These are phyloP conservation scores for Tricholoma saponaceum DNA, from an alignment of 768 basidiomycete genomes.

Conservation along the genomic window DNA sequence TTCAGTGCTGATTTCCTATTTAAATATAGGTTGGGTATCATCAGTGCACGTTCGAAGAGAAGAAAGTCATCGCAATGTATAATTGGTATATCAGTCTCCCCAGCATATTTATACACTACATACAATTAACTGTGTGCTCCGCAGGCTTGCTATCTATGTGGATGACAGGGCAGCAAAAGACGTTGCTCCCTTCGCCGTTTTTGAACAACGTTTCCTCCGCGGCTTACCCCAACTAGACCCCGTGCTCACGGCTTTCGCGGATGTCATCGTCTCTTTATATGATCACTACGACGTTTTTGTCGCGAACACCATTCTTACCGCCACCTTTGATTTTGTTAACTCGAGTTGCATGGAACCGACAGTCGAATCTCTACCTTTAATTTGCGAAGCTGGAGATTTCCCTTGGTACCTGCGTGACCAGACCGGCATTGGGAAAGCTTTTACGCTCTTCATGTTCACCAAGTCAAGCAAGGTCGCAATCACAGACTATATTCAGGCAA, in stretches of 20 bases:
- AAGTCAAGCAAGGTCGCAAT: constrained; percentile 8
- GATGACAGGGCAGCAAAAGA: background rate
- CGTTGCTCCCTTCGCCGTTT: background rate
- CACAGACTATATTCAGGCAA: constrained; percentile 13
- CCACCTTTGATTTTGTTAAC: constrained; percentile 15
- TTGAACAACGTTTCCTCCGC: constrained; percentile 12
- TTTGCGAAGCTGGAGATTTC: constrained; percentile 7
- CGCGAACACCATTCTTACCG: constrained; percentile 15
- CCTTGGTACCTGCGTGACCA: constrained; percentile 18
- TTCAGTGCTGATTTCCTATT: background rate
- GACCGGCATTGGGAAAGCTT: constrained; percentile 14
- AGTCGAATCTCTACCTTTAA: constrained; percentile 6
- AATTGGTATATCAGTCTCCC: constrained; percentile 2
- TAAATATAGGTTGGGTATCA: constrained; percentile 2
- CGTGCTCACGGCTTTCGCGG: constrained; percentile 10
- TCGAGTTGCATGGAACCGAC: constrained; percentile 15
- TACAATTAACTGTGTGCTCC: too few species aligned
- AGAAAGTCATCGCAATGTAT: constrained; percentile 8
- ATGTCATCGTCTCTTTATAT: constrained; percentile 9
- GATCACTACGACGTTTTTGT: constrained; percentile 14
- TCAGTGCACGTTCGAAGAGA: constrained; percentile 8
- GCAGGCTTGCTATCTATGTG: constrained; percentile 4
- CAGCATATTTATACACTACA: too few species aligned
- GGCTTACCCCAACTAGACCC: constrained; percentile 14
- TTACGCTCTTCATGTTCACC: constrained; percentile 15